Conservation (phyloP, 352 stramenopile genomes). For the Pythium sp. region DNA sequence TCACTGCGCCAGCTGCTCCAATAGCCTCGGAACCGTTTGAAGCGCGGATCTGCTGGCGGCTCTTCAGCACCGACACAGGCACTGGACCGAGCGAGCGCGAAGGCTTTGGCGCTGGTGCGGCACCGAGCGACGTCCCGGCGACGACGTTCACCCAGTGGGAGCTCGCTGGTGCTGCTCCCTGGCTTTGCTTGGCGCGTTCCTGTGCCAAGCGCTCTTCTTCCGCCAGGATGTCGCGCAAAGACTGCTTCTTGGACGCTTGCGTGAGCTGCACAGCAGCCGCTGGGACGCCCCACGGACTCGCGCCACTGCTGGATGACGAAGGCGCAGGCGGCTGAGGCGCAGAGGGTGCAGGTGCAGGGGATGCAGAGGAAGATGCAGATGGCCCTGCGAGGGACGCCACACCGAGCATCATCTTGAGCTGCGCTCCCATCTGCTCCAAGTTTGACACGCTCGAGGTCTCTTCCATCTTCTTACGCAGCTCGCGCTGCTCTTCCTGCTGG, state of each 20-base stretch:
- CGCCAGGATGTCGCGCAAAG: conserved; percentile 76
- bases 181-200: conserved; percentile 52
- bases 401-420: conserved; percentile 89
- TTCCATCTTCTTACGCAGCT: conserved; percentile 53
- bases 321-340: conserved; percentile 11
- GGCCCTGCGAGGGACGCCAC: conserved; percentile 35
- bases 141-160: conserved; percentile 88
- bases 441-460: conserved; percentile 34
- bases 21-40: conserved; percentile 30
- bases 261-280: conserved; percentile 20
- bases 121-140: conserved; percentile 46
- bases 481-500: conserved; percentile 75
- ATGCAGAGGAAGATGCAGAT: conserved; percentile 9
- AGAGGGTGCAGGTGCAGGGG: conserved; percentile 11
- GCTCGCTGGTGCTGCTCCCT: conserved; percentile 27
- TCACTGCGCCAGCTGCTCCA: conserved; percentile 11
- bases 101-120: conserved; percentile 47
- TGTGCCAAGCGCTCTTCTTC: conserved; percentile 80
- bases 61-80: conserved; percentile 81
- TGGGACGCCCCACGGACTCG: conserved; percentile 42
- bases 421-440: conserved; percentile 77
- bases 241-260: conserved; percentile 42
- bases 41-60: conserved; percentile 50
- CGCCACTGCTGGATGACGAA: conserved; percentile 6
- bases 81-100: conserved; percentile 63